Evolutionary conservation across 176 grass and related monocot species (phyloP), one percentile per base, ranked within the genome.

Genomic region (Oryza meyeriana): DNA sequence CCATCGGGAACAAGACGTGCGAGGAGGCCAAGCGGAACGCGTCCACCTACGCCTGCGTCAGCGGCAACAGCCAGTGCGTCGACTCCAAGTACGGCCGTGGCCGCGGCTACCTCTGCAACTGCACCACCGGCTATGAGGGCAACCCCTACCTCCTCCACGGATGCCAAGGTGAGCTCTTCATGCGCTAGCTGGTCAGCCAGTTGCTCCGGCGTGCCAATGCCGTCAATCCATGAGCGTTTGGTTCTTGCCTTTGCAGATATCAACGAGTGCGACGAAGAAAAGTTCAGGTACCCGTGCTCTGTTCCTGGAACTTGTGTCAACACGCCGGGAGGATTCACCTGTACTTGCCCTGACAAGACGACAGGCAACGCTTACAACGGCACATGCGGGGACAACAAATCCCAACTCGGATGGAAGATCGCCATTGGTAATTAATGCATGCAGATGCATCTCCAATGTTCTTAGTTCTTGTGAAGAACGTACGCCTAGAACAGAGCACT

Each of bases 91-190:
- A 94, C 75, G 92, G 86, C 6, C 63, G 24, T 0, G 88, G 91
- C 18, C 36, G 38, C 10, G 92, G 92, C 0, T 91, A 91, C 78
- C 75, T 89, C 48, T 94, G 92, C 84, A 94, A 87, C 76, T 94
- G 92, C 87, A 89, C 84, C 63, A 35, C 50, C 17, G 92, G 92
- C 4, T 94, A 82, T 48, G 36, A 84, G 0, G 94, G 94, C 76
- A 97, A 97, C 42, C 94, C 94, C 1, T 97, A 92, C 40, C 89
- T 97, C 42, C 27, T 45, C 32, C 0, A 76, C 39, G 91, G 94
- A 28, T 97, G 91, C 76, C 52, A 79, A 59, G 91, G 94, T 94
- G n/a, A 28, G 0, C 16, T 35, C 32, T 35, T 38, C 24, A n/a
- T 84, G 10, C 41, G 74, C 26, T 17, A 40, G 74, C 26, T 17